phyloP scores from a whole-genome alignment of 768 basidiomycete genomes.

The Krasilnikovozyma curviuscula region DNA sequence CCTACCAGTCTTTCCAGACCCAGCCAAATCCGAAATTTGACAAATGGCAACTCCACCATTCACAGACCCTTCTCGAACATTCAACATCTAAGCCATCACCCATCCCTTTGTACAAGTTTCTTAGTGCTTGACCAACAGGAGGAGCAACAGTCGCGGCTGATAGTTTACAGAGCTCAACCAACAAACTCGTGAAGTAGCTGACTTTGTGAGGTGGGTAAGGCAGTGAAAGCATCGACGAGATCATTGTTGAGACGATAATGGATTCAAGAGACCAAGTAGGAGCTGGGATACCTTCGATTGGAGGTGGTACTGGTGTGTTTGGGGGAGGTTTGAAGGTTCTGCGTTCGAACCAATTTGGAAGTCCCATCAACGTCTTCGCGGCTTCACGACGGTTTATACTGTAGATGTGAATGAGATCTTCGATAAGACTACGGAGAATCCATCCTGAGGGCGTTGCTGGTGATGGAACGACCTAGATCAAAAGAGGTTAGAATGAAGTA shows the following conservation, averaged over 20 bases:
- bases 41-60: slow-evolving; percentile 93
- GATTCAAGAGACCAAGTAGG: slow-evolving; percentile 80
- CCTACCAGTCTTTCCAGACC: slow-evolving; percentile 99
- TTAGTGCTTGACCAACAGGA: slow-evolving; percentile 84
- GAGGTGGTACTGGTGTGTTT: slow-evolving; percentile 22
- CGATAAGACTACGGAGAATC: slow-evolving; percentile 48
- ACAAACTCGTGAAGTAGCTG: slow-evolving; percentile 67
- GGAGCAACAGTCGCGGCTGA: slow-evolving; percentile 83
- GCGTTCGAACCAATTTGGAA: slow-evolving; percentile 41
- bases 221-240: slow-evolving; percentile 53
- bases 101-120: slow-evolving; percentile 60
- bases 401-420: slow-evolving; percentile 68
- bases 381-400: slow-evolving; percentile 93
- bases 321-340: slow-evolving; percentile 65
- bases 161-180: slow-evolving; percentile 88
- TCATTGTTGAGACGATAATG: slow-evolving; percentile 61
- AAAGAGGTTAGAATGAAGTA: slow-evolving; percentile 6
- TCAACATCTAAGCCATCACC: slow-evolving; percentile 77
- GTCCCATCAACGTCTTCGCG: slow-evolving; percentile 44
- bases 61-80: slow-evolving; percentile 56
- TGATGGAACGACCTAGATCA: slow-evolving; percentile 50
- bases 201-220: slow-evolving; percentile 59
- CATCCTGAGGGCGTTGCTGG: slow-evolving; percentile 58
- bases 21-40: slow-evolving; percentile 95
- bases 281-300: slow-evolving; percentile 29